phyloP scores from a whole-genome alignment of 148 eudicot genomes.

The Arbutus unedo region DNA sequence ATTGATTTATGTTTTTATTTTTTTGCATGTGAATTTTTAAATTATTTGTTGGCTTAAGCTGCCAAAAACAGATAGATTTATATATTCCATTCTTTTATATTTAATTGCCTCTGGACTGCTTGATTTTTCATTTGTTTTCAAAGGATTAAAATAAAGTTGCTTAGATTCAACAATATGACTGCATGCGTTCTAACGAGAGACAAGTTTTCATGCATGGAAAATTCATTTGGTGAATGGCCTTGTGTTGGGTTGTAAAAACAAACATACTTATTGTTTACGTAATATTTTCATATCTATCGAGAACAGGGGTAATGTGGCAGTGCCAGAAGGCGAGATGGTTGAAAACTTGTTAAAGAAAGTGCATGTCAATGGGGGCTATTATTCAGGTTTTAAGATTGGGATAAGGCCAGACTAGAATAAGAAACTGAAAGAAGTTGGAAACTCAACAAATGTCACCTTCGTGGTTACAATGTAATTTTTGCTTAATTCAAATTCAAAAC shows the following conservation, averaged over 20 bases:
- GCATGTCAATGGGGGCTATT: too few species aligned
- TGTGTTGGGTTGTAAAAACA: not conserved
- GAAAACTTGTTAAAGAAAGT: too few species aligned
- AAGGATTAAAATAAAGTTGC: not conserved
- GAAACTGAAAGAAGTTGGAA: too few species aligned
- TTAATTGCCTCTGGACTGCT: not conserved
- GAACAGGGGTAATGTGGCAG: too few species aligned
- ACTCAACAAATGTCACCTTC: too few species aligned
- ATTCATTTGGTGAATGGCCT: not conserved
- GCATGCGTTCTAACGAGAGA: not conserved
- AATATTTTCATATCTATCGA: too few species aligned
- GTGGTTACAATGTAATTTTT: too few species aligned
- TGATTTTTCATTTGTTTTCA: too few species aligned
- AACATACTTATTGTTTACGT: not conserved
- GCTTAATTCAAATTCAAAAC: too few species aligned
- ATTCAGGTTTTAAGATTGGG: too few species aligned
- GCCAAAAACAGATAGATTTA: not conserved
- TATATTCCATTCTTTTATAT: not conserved
- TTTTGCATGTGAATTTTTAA: not conserved
- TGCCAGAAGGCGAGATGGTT: too few species aligned
- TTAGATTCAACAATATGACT: not conserved
- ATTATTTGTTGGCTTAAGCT: not conserved
- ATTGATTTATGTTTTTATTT: slow-evolving; percentile 1
- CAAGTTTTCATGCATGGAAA: not conserved
- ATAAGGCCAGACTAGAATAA: too few species aligned